A percentile compares a stretch with the other conserved stretches of the same genome.
Evolutionary conservation across 139 green algal species (phyloP).

Genomic region (Chlorella sp.): DNA sequence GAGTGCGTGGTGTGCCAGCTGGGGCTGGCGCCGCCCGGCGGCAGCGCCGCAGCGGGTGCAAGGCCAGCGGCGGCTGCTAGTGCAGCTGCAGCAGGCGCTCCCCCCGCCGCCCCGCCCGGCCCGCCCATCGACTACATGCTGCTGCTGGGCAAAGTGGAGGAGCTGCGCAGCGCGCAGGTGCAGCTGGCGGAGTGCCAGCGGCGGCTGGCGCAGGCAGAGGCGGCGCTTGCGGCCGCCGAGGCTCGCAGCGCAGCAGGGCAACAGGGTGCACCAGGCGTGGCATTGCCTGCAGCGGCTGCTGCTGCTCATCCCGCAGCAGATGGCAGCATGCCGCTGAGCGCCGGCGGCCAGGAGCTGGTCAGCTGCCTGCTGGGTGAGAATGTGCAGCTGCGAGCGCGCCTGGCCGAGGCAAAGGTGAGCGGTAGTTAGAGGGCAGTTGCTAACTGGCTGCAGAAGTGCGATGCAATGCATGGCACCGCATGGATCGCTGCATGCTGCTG

Average conservation of each 20-base stretch:
- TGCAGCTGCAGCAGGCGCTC: neutral
- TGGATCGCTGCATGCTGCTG: too few species aligned
- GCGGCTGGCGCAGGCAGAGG: constrained; percentile 10
- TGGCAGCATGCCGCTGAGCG: neutral
- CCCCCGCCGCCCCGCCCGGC: neutral
- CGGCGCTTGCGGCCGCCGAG: neutral
- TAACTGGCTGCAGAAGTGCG: too few species aligned
- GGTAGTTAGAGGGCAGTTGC: too few species aligned
- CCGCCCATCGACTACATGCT: constrained; percentile 7
- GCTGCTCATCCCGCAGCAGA: neutral
- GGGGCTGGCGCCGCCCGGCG: neutral
- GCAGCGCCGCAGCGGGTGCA: neutral
- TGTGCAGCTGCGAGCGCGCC: constrained; percentile 46
- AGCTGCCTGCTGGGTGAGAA: constrained; percentile 64
- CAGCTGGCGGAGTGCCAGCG: constrained; percentile 71
- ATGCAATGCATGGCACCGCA: too few species aligned
- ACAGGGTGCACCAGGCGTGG: neutral
- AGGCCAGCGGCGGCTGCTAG: constrained; percentile 7
- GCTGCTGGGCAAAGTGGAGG: constrained; percentile 21
- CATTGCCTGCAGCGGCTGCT: neutral
- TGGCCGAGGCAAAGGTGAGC: constrained; percentile 64
- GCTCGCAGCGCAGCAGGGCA: neutral
- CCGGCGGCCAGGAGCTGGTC: neutral
- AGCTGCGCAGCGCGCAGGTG: constrained; percentile 49
- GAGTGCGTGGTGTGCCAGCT: constrained; percentile 25